Evolutionary conservation across 306 rosid genomes (phyloP), one percentile per base, ranked within the genome.

Genomic region (Purshia tridentata): DNA sequence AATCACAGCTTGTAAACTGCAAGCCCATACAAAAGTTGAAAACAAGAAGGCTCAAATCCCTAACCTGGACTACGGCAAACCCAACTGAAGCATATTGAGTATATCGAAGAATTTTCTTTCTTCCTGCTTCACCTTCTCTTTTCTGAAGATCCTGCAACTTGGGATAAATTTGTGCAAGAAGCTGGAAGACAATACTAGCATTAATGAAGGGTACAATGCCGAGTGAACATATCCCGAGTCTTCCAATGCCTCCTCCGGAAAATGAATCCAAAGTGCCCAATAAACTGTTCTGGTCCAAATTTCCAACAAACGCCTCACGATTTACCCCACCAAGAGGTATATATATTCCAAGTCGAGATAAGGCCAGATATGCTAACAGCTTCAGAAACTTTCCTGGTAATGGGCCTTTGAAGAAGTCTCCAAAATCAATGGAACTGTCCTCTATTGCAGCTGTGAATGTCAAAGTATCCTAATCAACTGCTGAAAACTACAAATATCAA

Each of bases 171-270:
- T 91, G 97, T 46, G 98, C 93, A 65, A 93, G 97, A 81, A 93
- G 97, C 85, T 93, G 98, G 86, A 93, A 93, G 73, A 93, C 98
- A 75, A 93, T 93, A 66, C 84, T 89, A 39, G 98, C 98, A 65
- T 93, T 93, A 84, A 93, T 93, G 85, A 91, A 93, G 44, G 98
- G 97, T 78, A 93, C 96, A 65, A 93, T 89, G 56, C 98, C 97
- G 65, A 93, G 94, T 42, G 98, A 93, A 69, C 98, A 93, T 72
- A 93, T 79, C 50, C 96, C 98, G 42, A 93, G 89, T 81, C 98
- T 89, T 61, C 98, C 98, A 75, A 93, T 89, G 57, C 98, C 98
- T 54, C 98, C 97, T 52, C 98, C 97, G 76, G 98, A 93, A 86
- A 93, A 93, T 11, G 98, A 86, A 82, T 93, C 98, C 70, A 93